Evolutionary conservation across 164 flowering plant genomes (phyloP).

Genomic region (Paratinospora sagittata): DNA sequence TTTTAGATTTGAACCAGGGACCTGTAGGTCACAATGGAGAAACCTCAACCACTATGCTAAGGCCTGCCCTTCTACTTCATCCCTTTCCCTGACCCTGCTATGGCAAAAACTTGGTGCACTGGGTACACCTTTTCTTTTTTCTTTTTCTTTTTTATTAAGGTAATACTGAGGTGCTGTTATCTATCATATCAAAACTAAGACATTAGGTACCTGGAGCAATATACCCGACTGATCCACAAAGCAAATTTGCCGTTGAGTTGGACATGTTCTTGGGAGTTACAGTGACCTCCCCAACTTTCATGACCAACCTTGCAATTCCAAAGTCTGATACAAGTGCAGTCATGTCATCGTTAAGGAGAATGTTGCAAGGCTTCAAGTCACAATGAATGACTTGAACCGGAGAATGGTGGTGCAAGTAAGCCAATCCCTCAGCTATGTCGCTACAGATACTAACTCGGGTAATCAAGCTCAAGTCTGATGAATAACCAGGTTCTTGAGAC

Average conservation of each 20-base stretch:
- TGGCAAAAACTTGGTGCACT: no score
- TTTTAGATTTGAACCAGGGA: no score
- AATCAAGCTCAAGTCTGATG: slow-evolving; percentile 17
- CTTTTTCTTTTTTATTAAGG: no score
- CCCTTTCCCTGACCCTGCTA: no score
- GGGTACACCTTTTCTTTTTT: no score
- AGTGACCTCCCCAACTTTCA: slow-evolving; percentile 15
- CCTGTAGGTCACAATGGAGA: no score
- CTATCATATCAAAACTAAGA: not conserved
- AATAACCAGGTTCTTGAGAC: not conserved
- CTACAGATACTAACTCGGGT: slow-evolving; percentile 23
- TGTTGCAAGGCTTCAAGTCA: slow-evolving; percentile 33
- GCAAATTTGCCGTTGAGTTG: slow-evolving; percentile 21
- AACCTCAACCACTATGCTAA: no score
- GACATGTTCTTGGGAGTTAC: not conserved
- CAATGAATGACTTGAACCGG: slow-evolving; percentile 31
- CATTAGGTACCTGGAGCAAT: slow-evolving; percentile 28
- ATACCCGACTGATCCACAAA: slow-evolving; percentile 28
- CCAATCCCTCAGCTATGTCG: slow-evolving; percentile 30
- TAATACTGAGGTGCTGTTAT: no score
- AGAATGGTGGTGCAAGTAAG: slow-evolving; percentile 35
- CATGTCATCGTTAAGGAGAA: slow-evolving; percentile 29
- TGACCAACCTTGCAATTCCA: slow-evolving; percentile 30
- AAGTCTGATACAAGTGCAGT: slow-evolving; percentile 30
- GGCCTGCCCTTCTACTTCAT: no score